Base-by-base conservation (phyloP, 371 early-diverging fungal species). In the Mucor circinelloides region DNA sequence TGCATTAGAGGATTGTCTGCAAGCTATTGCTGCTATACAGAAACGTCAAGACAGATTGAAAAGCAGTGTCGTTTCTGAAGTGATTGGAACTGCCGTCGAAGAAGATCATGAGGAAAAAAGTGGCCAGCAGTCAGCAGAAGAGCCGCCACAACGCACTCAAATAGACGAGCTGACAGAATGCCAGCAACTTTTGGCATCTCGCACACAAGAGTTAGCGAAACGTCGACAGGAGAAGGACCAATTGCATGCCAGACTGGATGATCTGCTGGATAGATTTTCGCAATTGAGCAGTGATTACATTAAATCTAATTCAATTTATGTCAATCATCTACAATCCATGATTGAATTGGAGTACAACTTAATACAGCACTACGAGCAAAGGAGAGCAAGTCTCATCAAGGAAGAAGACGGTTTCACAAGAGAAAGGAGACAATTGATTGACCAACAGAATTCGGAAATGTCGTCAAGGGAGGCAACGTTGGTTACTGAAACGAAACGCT, bases 321-420 rank as follows among this genome's bases (percentile, higher is more conserved):
- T 60, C 5, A 44, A 60, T 60, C 60, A 60, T 31, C 30, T 60
- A 9, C 30, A 46, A 42, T 60, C 46, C 2, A 31, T 46, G 17
- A 46, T 46, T 31, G 60, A 60, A n/a, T 60, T 60, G 2, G 46
- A 60, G 15, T 30, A 19, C 13, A 12, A 31, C 3, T 23, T 44
- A 6, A 31, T n/a, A 46, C 6, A 46, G 0, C 31, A 60, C 21
- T 60, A 60, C 9, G 31, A 60, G n/a, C 60, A 60, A 17, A 27
- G 40, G n/a, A 42, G 40, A 1, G 9, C 8, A 1, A 1, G 5
- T 28, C 19, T 60, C 2, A 21, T 46, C 30, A 40, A 25, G 19
- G 48, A 60, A 60, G n/a, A 60, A 0, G 60, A 60, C 19, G 31
- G n/a, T 30, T 30, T 60, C 28, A 46, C 44, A 60, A 60, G 19